These are phyloP conservation scores for Vigna unguiculata DNA, from an alignment of 306 rosid species.

Conservation along the genomic window DNA sequence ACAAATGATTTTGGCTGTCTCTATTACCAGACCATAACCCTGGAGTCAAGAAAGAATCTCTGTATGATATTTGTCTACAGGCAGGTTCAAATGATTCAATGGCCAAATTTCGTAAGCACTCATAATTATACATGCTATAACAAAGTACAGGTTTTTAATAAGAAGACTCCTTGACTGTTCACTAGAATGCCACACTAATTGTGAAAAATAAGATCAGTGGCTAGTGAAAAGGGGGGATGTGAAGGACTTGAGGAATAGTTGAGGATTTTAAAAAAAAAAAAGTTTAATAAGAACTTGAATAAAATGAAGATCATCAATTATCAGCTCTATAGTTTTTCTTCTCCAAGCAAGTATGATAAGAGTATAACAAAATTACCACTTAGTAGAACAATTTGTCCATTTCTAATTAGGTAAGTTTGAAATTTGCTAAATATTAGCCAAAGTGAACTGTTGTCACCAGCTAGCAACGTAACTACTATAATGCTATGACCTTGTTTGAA, in stretches of 20 bases:
- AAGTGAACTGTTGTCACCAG: constrained; percentile 33
- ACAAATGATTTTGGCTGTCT: background rate
- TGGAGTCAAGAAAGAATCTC: background rate
- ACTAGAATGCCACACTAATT: background rate
- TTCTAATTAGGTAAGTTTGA: constrained; percentile 1
- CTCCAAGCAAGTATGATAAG: constrained; percentile 1
- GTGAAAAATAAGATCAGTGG: background rate
- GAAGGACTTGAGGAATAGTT: constrained; percentile 6
- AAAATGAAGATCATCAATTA: constrained; percentile 4
- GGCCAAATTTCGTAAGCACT: background rate
- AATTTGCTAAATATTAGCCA: constrained; percentile 5
- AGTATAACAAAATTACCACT: constrained; percentile 12
- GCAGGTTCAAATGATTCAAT: background rate
- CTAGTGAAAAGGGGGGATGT: constrained; percentile 5
- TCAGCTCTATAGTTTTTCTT: constrained; percentile 30
- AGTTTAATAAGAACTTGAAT: constrained; percentile 15
- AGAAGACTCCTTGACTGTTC: background rate
- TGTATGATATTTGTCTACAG: background rate
- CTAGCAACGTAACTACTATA: constrained; percentile 15
- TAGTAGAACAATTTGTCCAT: constrained; percentile 18
- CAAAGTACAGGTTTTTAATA: background rate
- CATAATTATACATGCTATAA: background rate
- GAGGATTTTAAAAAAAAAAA: background rate
- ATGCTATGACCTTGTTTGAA: constrained; percentile 26
- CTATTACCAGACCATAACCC: background rate